phyloP scores from a whole-genome alignment of 805 yeast species.

The Pichia rugopelliculosa region DNA sequence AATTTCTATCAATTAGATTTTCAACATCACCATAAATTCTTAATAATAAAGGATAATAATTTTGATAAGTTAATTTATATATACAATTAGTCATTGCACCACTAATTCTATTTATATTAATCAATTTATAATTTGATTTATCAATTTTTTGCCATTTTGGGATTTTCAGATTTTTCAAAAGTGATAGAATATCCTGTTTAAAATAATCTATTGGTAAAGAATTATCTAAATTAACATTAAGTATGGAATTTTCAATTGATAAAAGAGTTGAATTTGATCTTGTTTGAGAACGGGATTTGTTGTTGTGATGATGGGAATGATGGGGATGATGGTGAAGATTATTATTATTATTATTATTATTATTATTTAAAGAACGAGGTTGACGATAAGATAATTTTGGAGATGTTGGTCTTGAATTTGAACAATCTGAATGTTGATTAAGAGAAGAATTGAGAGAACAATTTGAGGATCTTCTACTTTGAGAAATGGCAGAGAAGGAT shows the following conservation, averaged over 20 bases:
- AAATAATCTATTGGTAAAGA: constrained; percentile 77
- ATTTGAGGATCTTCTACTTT: neutral
- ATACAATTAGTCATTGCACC: constrained; percentile 94
- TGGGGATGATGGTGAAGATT: neutral
- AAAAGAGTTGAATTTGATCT: neutral
- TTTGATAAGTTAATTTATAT: constrained; percentile 48
- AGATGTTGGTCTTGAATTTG: neutral
- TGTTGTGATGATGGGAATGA: neutral
- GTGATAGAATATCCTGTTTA: constrained; percentile 66
- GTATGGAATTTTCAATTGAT: constrained; percentile 16
- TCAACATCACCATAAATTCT: constrained; percentile 88
- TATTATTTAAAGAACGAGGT: neutral
- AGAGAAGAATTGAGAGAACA: neutral
- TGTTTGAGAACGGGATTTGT: neutral
- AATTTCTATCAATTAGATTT: constrained; percentile 76
- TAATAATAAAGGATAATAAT: constrained; percentile 55
- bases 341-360: neutral
- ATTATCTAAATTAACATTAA: constrained; percentile 61
- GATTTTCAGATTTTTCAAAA: constrained; percentile 56
- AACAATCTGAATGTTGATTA: neutral
- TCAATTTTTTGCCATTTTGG: constrained; percentile 70
- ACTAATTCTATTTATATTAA: constrained; percentile 60
- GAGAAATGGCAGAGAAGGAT: neutral
- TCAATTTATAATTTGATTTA: constrained; percentile 31
- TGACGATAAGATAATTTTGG: neutral